A percentile compares a stretch with the other conserved stretches of the same genome.
phyloP scores from a whole-genome alignment of 345 rosid genomes.

The Eucalyptus marginata region DNA sequence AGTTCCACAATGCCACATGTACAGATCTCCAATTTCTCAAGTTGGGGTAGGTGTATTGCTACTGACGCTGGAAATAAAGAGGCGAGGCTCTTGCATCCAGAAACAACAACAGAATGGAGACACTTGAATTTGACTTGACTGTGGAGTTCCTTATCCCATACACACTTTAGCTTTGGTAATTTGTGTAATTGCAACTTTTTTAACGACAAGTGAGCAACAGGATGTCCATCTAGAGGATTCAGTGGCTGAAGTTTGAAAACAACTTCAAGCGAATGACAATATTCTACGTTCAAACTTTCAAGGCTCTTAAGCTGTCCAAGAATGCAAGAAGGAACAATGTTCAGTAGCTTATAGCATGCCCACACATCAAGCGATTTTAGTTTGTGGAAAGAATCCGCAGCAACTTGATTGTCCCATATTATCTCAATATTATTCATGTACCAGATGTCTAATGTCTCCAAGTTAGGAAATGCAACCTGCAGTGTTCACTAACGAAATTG shows the following conservation, averaged over 20 bases:
- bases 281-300: rapidly evolving
- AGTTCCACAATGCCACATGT: neutral
- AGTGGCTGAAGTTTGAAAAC: neutral
- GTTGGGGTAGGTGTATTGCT: neutral
- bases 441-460: rapidly evolving
- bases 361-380: rapidly evolving
- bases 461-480: neutral
- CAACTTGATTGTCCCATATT: neutral
- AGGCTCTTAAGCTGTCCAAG: neutral
- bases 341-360: rapidly evolving
- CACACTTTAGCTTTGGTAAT: neutral
- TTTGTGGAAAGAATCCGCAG: neutral
- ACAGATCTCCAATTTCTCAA: neutral
- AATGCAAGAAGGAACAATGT: neutral
- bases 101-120: rapidly evolving
- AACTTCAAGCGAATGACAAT: neutral
- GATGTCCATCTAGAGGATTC: neutral
- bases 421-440: neutral
- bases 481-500: rapidly evolving
- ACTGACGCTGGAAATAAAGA: neutral
- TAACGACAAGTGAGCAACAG: rapidly evolving
- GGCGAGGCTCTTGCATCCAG: rapidly evolving
- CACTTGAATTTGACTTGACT: neutral
- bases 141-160: neutral
- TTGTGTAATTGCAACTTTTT: rapidly evolving